phyloP scores from a whole-genome alignment of 306 rosid species.

The Quercus berberidifolia region DNA sequence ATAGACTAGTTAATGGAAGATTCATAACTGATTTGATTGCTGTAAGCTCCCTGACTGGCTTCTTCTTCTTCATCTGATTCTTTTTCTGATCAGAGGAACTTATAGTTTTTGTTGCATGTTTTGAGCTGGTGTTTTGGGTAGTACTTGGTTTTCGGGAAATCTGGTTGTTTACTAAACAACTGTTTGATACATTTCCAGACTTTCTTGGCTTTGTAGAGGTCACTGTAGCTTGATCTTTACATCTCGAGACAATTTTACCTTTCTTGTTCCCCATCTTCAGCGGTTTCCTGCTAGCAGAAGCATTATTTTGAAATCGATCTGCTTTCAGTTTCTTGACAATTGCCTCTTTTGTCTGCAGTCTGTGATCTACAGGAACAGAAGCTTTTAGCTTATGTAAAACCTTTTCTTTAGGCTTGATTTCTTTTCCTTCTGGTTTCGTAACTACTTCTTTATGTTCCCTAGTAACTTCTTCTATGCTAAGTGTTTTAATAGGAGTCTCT shows the following conservation, averaged over 20 bases:
- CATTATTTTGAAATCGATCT: slow-evolving; percentile 26
- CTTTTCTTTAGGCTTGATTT: slow-evolving; percentile 40
- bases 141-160: slow-evolving; percentile 12
- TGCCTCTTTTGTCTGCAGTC: slow-evolving; percentile 40
- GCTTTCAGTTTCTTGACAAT: slow-evolving; percentile 29
- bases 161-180: too few species aligned
- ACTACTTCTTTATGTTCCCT: slow-evolving; percentile 25
- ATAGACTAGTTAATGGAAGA: background rate
- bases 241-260: slow-evolving; percentile 35
- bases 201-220: slow-evolving; percentile 41
- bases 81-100: slow-evolving; percentile 32
- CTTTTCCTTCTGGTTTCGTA: slow-evolving; percentile 35
- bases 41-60: slow-evolving; percentile 29
- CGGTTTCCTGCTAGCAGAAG: slow-evolving; percentile 30
- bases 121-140: slow-evolving; percentile 25
- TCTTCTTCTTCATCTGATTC: slow-evolving; percentile 47
- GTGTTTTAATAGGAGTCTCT: slow-evolving; percentile 28
- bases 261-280: slow-evolving; percentile 41
- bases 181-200: slow-evolving; percentile 39
- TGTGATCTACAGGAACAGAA: slow-evolving; percentile 27
- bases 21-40: slow-evolving; percentile 48
- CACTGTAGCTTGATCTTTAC: slow-evolving; percentile 50
- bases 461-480: slow-evolving; percentile 35
- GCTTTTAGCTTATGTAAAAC: slow-evolving; percentile 40
- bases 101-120: slow-evolving; percentile 23